phyloP scores from a whole-genome alignment of 257 asterid species.

The Gentiana straminea region DNA sequence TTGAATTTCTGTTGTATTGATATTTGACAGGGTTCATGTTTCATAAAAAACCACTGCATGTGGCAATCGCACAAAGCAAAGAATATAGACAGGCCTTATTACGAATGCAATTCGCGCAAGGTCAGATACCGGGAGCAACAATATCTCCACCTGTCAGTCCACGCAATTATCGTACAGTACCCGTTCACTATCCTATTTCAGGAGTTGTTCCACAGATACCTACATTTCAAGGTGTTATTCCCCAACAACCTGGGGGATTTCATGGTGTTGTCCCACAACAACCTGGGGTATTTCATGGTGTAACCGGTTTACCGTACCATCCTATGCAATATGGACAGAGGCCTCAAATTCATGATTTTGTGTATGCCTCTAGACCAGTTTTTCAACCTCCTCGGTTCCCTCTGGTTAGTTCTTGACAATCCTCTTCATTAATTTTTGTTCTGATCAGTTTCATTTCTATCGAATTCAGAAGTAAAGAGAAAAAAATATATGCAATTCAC shows the following conservation, averaged over 20 bases:
- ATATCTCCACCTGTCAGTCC: slow-evolving; percentile 46
- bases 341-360: slow-evolving; percentile 25
- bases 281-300: no score
- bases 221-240: slow-evolving; percentile 35
- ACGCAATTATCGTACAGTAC: slow-evolving; percentile 40
- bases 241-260: no score
- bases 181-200: slow-evolving; percentile 43
- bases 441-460: no score
- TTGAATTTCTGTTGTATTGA: background rate
- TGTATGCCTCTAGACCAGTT: slow-evolving; percentile 32
- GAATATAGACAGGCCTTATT: slow-evolving; percentile 68
- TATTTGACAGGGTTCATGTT: slow-evolving; percentile 49
- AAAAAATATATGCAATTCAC: no score
- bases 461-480: no score
- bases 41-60: slow-evolving; percentile 64
- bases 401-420: slow-evolving; percentile 34
- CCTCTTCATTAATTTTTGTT: slow-evolving; percentile 26
- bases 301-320: slow-evolving; percentile 20
- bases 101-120: slow-evolving; percentile 44
- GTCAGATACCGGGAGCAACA: slow-evolving; percentile 30
- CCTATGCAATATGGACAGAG: slow-evolving; percentile 69
- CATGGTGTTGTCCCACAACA: no score
- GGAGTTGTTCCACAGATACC: slow-evolving; percentile 43
- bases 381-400: slow-evolving; percentile 44
- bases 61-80: slow-evolving; percentile 80